Percentiles rank a stretch among this genome's conserved stretches.
phyloP scores from a whole-genome alignment of 768 basidiomycete genomes.

The Pleurotus sapidus region DNA sequence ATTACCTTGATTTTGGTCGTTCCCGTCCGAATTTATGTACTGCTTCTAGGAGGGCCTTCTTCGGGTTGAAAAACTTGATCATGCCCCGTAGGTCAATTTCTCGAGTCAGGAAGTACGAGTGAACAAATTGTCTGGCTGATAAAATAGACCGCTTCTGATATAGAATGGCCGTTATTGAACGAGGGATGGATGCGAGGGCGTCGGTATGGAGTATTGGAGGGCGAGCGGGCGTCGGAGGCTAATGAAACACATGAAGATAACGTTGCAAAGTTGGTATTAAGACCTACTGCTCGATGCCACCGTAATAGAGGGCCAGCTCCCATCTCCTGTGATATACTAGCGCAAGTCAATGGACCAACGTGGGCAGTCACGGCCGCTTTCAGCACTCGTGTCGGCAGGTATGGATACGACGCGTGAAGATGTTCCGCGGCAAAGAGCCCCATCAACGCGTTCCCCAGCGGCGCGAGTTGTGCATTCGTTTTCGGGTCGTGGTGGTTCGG shows the following conservation, averaged over 20 bases:
- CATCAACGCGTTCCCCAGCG: constrained; percentile 83
- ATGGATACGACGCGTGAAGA: constrained; percentile 77
- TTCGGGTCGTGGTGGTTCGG: constrained; percentile 41
- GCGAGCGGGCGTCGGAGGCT: constrained; percentile 46
- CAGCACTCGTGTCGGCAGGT: constrained; percentile 86
- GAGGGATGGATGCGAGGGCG: constrained; percentile 84
- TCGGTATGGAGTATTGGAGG: constrained; percentile 72
- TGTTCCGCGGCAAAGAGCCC: constrained; percentile 89
- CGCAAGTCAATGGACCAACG: constrained; percentile 83
- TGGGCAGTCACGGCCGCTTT: constrained; percentile 92
- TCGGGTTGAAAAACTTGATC: constrained; percentile 83
- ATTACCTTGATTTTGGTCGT: constrained; percentile 65
- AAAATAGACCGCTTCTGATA: constrained; percentile 85
- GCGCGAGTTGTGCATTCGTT: constrained; percentile 74
- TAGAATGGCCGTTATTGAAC: constrained; percentile 83
- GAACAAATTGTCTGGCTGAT: constrained; percentile 85
- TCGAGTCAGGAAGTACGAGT: constrained; percentile 85
- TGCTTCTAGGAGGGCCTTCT: constrained; percentile 70
- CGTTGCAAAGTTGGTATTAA: background rate
- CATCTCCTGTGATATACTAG: constrained; percentile 82
- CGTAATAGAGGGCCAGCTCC: constrained; percentile 75
- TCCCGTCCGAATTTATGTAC: constrained; percentile 67
- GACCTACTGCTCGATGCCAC: constrained; percentile 76
- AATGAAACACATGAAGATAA: background rate
- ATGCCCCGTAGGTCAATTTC: constrained; percentile 77